Conservation (phyloP, 192 early-diverging fungal genomes). For the Coemansia sp. region DNA sequence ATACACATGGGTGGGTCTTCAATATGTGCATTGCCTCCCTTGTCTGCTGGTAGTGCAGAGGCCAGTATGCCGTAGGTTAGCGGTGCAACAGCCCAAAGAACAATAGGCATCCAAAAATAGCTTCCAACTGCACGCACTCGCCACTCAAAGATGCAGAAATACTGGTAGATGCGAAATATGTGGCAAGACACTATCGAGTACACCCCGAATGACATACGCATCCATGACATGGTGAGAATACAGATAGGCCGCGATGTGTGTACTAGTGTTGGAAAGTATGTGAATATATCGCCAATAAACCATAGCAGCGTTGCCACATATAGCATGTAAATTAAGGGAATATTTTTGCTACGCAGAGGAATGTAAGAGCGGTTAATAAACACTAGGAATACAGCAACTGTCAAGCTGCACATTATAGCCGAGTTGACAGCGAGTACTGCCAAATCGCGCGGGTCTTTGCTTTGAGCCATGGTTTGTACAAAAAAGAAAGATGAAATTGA, state of each 20-base stretch:
- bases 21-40: constrained; percentile 16
- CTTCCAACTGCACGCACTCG: constrained; percentile 21
- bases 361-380: constrained; percentile 39
- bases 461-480: constrained; percentile 5
- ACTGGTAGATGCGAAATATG: constrained; percentile 43
- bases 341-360: constrained; percentile 50
- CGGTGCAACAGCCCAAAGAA: constrained; percentile 11
- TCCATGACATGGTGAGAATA: constrained; percentile 44
- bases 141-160: constrained; percentile 39
- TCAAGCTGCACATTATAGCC: constrained; percentile 18
- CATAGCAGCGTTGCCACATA: constrained; percentile 28
- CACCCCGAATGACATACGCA: constrained; percentile 41
- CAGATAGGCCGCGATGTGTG: constrained; percentile 23
- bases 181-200: constrained; percentile 33
- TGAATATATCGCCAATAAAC: constrained; percentile 48
- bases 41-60: constrained; percentile 19
- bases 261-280: constrained; percentile 35
- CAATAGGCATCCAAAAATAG: constrained; percentile 23
- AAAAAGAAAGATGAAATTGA: background rate
- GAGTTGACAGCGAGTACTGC: constrained; percentile 38
- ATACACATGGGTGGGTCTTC: constrained; percentile 22
- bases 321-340: constrained; percentile 33
- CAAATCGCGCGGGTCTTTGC: constrained; percentile 24
- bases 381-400: constrained; percentile 18
- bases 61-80: constrained; percentile 34